A percentile compares a stretch with the other conserved stretches of the same genome.
These are phyloP conservation scores for Manihot esculenta DNA, from an alignment of 441 rosid species.

Conservation along the genomic window DNA sequence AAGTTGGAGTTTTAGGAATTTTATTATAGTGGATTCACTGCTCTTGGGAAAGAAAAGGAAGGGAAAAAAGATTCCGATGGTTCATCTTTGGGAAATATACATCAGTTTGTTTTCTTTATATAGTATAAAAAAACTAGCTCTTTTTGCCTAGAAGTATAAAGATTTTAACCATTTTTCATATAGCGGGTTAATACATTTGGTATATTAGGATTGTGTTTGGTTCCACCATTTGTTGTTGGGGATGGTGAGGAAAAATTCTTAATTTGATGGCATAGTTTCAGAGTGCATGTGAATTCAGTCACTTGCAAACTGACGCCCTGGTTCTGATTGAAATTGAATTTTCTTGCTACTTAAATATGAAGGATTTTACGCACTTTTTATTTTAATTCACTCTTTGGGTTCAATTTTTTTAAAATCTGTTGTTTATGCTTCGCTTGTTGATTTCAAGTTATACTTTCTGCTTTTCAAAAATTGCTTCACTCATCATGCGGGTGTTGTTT, in stretches of 20 bases:
- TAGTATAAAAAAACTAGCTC: too few relatives aligned
- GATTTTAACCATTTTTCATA: not conserved
- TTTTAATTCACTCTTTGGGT: not conserved
- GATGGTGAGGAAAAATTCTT: not conserved
- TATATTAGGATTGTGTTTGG: not conserved
- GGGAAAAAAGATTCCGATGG: not conserved
- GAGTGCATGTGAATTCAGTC: not conserved
- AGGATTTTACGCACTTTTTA: not conserved
- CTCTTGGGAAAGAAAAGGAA: too few relatives aligned
- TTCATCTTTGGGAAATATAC: not conserved
- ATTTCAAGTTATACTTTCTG: too few relatives aligned
- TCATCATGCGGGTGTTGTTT: not conserved
- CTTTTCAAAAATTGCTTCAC: too few relatives aligned
- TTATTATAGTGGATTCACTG: slow-evolving; percentile 5
- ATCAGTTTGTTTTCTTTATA: too few relatives aligned
- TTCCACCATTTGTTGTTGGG: not conserved
- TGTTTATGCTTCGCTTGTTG: not conserved
- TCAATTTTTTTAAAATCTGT: not conserved
- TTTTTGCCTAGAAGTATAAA: not conserved
- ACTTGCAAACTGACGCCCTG: too few relatives aligned
- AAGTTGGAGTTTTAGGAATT: slow-evolving; percentile 36
- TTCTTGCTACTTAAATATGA: not conserved
- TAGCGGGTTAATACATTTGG: not conserved
- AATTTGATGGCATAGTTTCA: not conserved
- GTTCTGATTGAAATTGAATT: not conserved